Percentiles rank a stretch among this genome's conserved stretches.
These are phyloP conservation scores for Rheum nobile DNA, from an alignment of 148 eudicot genomes.

Conservation along the genomic window DNA sequence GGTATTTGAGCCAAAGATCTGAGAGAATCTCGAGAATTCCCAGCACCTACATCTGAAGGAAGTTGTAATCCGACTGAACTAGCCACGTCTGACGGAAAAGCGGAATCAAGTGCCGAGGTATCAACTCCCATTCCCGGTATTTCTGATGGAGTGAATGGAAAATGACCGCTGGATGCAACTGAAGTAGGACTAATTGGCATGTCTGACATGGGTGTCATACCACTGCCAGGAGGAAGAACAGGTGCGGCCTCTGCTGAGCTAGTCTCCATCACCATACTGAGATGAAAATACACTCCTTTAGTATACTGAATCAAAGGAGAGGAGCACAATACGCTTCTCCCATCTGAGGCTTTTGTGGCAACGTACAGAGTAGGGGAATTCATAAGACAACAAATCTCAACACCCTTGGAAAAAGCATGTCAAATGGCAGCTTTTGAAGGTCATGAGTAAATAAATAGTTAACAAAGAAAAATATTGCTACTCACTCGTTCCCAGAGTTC, in stretches of 20 bases:
- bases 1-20: conserved; percentile 87
- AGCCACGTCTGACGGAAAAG: conserved; percentile 81
- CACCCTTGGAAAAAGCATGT: background rate
- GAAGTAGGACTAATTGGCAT: conserved; percentile 90
- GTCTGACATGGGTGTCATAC: conserved; percentile 69
- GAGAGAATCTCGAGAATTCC: conserved; percentile 67
- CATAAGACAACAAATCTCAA: background rate
- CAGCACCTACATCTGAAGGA: conserved; percentile 67
- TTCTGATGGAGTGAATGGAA: conserved; percentile 76
- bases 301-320: conserved; percentile 3
- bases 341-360: too few species aligned
- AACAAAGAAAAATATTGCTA: conserved; percentile 1
- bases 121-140: conserved; percentile 88
- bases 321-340: background rate
- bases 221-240: conserved; percentile 48
- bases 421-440: background rate
- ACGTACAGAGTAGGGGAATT: background rate
- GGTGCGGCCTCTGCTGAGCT: conserved; percentile 48
- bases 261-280: conserved; percentile 63
- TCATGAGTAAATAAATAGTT: background rate
- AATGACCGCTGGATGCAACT: conserved; percentile 87
- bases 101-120: conserved; percentile 71
- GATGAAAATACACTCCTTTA: conserved; percentile 11
- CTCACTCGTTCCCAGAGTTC: conserved; percentile 93
- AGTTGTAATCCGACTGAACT: conserved; percentile 79